These are phyloP conservation scores for Arthrobotrys conoides DNA, from an alignment of 2,329 filamentous ascomycete genomes.

Conservation along the genomic window DNA sequence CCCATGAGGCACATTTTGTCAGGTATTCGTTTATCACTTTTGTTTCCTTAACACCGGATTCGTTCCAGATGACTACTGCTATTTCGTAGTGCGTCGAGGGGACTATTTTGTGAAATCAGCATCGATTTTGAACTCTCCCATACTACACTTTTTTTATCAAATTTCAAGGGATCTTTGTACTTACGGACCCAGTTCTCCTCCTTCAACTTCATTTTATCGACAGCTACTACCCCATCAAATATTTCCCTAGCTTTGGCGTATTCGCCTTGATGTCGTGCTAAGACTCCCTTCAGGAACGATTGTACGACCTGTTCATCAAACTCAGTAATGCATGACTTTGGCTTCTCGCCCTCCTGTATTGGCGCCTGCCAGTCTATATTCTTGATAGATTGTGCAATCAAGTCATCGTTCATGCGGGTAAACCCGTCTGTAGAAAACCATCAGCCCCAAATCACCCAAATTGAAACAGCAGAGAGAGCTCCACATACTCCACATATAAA, in stretches of 20 bases:
- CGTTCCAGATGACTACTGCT: slow-evolving; percentile 83
- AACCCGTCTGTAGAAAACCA: slow-evolving; percentile 73
- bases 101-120: slow-evolving; percentile 63
- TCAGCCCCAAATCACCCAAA: background rate
- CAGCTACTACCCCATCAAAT: slow-evolving; percentile 75
- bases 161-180: slow-evolving; percentile 62
- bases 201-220: slow-evolving; percentile 72
- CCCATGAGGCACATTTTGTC: slow-evolving; percentile 78
- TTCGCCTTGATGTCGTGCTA: slow-evolving; percentile 76
- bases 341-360: slow-evolving; percentile 72
- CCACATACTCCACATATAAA: slow-evolving; percentile 81
- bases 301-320: slow-evolving; percentile 76
- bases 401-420: slow-evolving; percentile 79
- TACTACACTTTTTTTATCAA: background rate
- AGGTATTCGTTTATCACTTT: slow-evolving; percentile 77
- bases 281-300: slow-evolving; percentile 76
- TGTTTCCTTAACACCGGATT: slow-evolving; percentile 71
- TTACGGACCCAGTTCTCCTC: slow-evolving; percentile 74
- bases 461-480: background rate
- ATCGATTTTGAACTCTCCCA: background rate
- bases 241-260: slow-evolving; percentile 77
- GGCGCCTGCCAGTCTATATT: slow-evolving; percentile 74
- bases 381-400: slow-evolving; percentile 76
- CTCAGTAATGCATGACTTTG: slow-evolving; percentile 67
- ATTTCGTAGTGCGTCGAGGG: slow-evolving; percentile 89